Evolutionary conservation across 129 eudicot genomes (phyloP), one percentile per base, ranked within the genome.

Genomic region (Helianthus tuberosus): DNA sequence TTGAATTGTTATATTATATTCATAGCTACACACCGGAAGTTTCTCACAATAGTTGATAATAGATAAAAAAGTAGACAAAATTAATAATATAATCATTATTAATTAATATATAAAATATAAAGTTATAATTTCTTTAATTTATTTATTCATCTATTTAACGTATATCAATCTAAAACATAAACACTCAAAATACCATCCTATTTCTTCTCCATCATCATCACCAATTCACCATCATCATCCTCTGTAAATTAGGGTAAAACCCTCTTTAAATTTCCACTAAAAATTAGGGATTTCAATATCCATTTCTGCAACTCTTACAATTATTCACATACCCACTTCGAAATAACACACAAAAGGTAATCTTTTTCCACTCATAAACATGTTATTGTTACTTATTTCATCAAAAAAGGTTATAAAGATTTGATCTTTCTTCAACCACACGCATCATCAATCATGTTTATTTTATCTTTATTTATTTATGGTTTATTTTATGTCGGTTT

Each of bases 221-320:
- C 60, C 65, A 29, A 49, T 23, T 41, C 59, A 23, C 63, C 72
- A 75, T 75, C 64, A 57, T 76, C 68, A 52, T 69, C 62, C 36
- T 69, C 71, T 77, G 76, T 77, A 77, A 69, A 12, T 77, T 77
- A 77, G 76, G 76, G 76, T 77, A 35, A 77, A 77, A 69, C 81
- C 81, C 76, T 77, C 71, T 41, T 48, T 60, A 77, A 69, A 70
- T 77, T 77, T 70, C 71, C 50, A 68, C 76, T 70, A 23, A 20
- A 41, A 27, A 69, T 35, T 13, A 57, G 49, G 69, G 62, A 32
- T 68, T 59, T 76, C 67, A 77, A 16, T 8, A 77, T 69, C 75
- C 49, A 69, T 55, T 25, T 52, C 76, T 61, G 76, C 76, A 77
- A 69, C 76, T 69, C 55, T 48, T 17, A 5, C 15, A 44, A 58